These are phyloP conservation scores for Exophiala sp. DNA, from an alignment of 2,329 filamentous ascomycete genomes.

Conservation along the genomic window DNA sequence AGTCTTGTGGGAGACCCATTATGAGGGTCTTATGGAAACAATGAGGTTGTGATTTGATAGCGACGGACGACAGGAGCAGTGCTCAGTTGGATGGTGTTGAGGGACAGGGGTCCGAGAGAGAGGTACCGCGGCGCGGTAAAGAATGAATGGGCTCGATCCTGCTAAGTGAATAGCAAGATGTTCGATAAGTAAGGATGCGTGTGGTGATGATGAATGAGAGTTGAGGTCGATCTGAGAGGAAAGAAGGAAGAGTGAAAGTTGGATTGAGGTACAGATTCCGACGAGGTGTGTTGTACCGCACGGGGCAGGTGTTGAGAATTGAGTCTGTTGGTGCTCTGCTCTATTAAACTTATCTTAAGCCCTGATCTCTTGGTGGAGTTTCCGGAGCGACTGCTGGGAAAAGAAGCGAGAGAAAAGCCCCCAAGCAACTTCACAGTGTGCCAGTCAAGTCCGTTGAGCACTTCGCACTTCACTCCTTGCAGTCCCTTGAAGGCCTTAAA, in stretches of 20 bases:
- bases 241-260: conserved; percentile 4
- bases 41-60: background rate
- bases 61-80: background rate
- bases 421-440: too few relatives aligned
- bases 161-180: conserved; percentile 26
- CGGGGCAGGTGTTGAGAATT: background rate
- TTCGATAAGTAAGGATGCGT: background rate
- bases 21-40: background rate
- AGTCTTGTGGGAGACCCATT: conserved; percentile 20
- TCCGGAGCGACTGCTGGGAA: conserved; percentile 17
- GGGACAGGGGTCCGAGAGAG: background rate
- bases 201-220: background rate
- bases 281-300: background rate
- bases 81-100: background rate
- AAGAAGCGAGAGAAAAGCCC: background rate
- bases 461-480: background rate
- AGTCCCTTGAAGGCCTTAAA: conserved; percentile 6
- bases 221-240: background rate
- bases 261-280: background rate
- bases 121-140: background rate
- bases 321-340: background rate
- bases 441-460: too few relatives aligned
- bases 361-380: conserved; percentile 2
- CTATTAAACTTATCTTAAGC: conserved; percentile 17
- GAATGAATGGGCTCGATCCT: conserved; percentile 6